Conservation (phyloP, 2,329 filamentous ascomycete species). For the Trichoderma guizhouense region DNA sequence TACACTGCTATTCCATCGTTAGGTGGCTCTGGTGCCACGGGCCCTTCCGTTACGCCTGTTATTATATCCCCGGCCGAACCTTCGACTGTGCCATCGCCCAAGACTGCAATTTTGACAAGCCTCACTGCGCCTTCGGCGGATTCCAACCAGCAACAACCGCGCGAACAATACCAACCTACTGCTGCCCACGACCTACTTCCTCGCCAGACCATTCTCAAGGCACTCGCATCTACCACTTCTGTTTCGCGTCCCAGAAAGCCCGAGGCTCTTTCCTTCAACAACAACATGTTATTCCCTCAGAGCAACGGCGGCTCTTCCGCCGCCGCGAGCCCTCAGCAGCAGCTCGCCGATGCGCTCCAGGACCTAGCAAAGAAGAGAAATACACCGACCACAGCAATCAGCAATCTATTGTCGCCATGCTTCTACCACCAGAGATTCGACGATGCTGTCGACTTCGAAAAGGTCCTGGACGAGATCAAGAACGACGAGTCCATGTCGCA, state of each 20-base stretch:
- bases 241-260: slow-evolving; percentile 53
- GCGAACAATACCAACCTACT: slow-evolving; percentile 44
- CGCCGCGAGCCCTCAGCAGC: slow-evolving; percentile 48
- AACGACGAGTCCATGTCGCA: slow-evolving; percentile 88
- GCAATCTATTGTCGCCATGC: slow-evolving; percentile 80
- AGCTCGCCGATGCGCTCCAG: slow-evolving; percentile 60
- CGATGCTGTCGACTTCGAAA: slow-evolving; percentile 90
- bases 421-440: slow-evolving; percentile 98
- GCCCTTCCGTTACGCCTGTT: slow-evolving; percentile 18
- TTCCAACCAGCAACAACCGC: slow-evolving; percentile 6
- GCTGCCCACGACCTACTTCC: slow-evolving; percentile 64
- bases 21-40: slow-evolving; percentile 25
- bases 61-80: slow-evolving; percentile 17
- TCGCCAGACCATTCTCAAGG: slow-evolving; percentile 79
- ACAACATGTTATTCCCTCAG: slow-evolving; percentile 43
- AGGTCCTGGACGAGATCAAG: slow-evolving; percentile 90
- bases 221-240: slow-evolving; percentile 58
- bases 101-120: background rate
- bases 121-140: background rate
- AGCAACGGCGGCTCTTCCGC: slow-evolving; percentile 21
- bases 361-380: slow-evolving; percentile 46
- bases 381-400: slow-evolving; percentile 45
- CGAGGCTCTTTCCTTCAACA: slow-evolving; percentile 59
- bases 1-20: slow-evolving; percentile 26
- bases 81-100: background rate